A percentile compares a stretch with the other conserved stretches of the same genome.
phyloP scores from a whole-genome alignment of 2,329 filamentous ascomycete species.

The Exserohilum turcica region DNA sequence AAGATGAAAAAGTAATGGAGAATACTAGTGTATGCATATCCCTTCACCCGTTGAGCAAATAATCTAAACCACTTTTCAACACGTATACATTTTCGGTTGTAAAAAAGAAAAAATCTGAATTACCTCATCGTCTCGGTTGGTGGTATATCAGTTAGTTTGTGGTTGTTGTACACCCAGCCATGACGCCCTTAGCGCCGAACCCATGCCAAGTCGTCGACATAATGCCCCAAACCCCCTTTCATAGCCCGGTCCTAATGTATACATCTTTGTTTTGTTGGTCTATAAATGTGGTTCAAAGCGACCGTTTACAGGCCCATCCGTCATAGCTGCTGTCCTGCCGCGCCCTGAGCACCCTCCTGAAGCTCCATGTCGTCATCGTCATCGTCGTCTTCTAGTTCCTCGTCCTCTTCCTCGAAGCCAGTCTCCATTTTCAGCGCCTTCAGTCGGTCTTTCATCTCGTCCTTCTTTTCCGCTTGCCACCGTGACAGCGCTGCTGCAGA shows the following conservation, averaged over 20 bases:
- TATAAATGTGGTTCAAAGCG: conserved; percentile 3
- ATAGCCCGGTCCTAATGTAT: conserved; percentile 4
- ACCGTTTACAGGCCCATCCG: conserved; percentile 14
- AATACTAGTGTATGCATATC: neutral
- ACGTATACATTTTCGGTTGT: no score
- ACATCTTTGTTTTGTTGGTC: neutral
- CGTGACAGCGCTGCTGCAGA: conserved; percentile 83
- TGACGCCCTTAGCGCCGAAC: conserved; percentile 28
- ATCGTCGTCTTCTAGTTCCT: conserved; percentile 66
- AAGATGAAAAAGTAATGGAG: neutral
- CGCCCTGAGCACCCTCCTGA: conserved; percentile 39
- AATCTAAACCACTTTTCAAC: no score
- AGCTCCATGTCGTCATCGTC: conserved; percentile 54
- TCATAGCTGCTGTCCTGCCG: conserved; percentile 29
- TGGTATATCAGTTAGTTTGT: conserved; percentile 13
- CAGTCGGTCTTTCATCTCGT: conserved; percentile 81
- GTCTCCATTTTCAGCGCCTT: conserved; percentile 72
- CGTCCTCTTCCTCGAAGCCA: conserved; percentile 72
- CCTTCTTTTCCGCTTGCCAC: conserved; percentile 84
- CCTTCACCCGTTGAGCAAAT: neutral
- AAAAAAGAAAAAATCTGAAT: neutral
- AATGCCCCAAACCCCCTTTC: conserved; percentile 7
- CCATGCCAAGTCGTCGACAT: conserved; percentile 20
- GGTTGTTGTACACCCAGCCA: conserved; percentile 17
- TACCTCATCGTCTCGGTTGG: conserved; percentile 1